Conservation (phyloP, 306 rosid species). For the Malus domestica region ASM211411v1 NC_041802.1:6713501-6714000, state of each 20-base stretch:
- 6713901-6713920: not conserved
- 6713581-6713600: too few species aligned
- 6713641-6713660: not conserved
- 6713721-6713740: not conserved
- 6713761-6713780: not conserved
- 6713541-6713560: not conserved
- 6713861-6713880: not conserved
- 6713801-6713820: too few species aligned
- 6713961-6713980: not conserved
- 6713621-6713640: not conserved
- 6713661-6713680: too few species aligned
- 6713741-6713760: not conserved
- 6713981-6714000: not conserved
- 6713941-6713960: too few species aligned
- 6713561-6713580: too few species aligned
- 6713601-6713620: not conserved
- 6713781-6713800: not conserved
- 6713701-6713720: not conserved
- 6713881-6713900: too few species aligned
- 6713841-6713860: not conserved
- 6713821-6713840: not conserved
- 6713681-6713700: not conserved
- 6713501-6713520: too few species aligned
- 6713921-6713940: not conserved
- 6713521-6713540: not conserved